These are phyloP conservation scores for Agapanthus africanus DNA, from an alignment of 106 monocot genomes.

Conservation along the genomic window DNA sequence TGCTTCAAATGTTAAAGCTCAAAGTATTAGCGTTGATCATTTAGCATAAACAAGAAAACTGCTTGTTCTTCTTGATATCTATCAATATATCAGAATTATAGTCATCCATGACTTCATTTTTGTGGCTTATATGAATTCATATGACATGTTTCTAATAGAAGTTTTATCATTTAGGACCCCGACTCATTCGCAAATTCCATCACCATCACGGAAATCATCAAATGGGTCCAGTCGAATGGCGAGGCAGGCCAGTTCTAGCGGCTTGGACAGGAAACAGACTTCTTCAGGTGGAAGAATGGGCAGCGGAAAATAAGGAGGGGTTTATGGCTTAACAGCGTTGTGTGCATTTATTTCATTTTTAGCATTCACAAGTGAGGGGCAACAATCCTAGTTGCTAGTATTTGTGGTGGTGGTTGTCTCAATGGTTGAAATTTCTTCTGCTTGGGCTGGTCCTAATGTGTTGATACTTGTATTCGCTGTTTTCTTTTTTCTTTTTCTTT, in stretches of 20 bases:
- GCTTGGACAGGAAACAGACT: conserved; percentile 26
- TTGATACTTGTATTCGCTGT: not conserved
- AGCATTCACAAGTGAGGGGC: conserved; percentile 20
- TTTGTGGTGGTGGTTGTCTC: conserved; percentile 10
- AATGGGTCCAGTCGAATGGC: conserved; percentile 25
- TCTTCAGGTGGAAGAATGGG: conserved; percentile 32
- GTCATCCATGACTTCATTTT: no score
- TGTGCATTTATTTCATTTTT: not conserved
- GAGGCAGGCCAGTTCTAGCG: conserved; percentile 20
- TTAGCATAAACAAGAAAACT: no score
- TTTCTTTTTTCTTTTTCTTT: not conserved
- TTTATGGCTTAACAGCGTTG: not conserved
- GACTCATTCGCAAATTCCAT: conserved; percentile 36
- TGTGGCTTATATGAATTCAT: no score
- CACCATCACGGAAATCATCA: conserved; percentile 37
- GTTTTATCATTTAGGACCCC: conserved; percentile 30
- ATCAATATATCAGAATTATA: no score
- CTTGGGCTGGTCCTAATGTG: conserved; percentile 3
- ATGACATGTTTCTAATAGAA: no score
- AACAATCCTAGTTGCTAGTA: conserved; percentile 37
- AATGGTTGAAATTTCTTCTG: not conserved
- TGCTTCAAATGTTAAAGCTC: no score
- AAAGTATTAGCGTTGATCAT: no score
- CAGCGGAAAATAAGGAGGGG: conserved; percentile 14
- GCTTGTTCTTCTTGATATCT: no score